Base-by-base conservation (phyloP, 1,284 basidiomycete species). In the Thelephora terrestris region DNA sequence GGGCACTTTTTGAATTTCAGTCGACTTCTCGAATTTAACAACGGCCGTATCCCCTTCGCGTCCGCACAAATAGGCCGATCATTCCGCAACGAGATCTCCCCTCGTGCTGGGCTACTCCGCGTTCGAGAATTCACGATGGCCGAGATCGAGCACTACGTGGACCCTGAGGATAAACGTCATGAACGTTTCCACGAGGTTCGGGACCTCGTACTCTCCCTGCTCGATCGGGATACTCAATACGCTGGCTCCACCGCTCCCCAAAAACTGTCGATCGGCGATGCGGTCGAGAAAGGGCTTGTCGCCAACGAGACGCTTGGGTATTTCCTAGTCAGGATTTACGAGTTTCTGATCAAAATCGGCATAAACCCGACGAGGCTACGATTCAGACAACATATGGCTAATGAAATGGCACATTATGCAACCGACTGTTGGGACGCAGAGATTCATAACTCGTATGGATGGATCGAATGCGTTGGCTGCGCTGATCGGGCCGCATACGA, bases 61-160 rank as follows among this genome's bases (percentile, higher is more conserved):
- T 95, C 91, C 48, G 96, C 96, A 1, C 93, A 97, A 67, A 91
- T 99, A 58, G 96, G 96, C 48, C 85, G 90, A 55, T 84, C 89
- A 27, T 99, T 99, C 81, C 81, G 96, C 53, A 99, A 99, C 66
- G 96, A 99, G 66, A 99, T 99, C 61, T 94, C 92, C 5, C 96
- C 96, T 23, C 86, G 91, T 50, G 91, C 94, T 47, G 96, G 95
- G 51, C 76, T 99, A 43, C 76, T 99, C 46, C 92, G 96, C 56
- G 96, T 99, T 38, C 87, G 95, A 56, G 96, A 99, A 66, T 99
- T 99, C 71, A 96, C 91, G 34, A 97, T 99, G 95, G 96, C 93
- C 48, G 96, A 99, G 72, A 97, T 99, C 65, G 96, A 99, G 70
- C 95, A 99, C 73, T 99, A 76, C 60, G 95, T 99, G 57, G 95